Conservation (phyloP, 192 early-diverging fungal genomes). For the Backusella luteola region DNA sequence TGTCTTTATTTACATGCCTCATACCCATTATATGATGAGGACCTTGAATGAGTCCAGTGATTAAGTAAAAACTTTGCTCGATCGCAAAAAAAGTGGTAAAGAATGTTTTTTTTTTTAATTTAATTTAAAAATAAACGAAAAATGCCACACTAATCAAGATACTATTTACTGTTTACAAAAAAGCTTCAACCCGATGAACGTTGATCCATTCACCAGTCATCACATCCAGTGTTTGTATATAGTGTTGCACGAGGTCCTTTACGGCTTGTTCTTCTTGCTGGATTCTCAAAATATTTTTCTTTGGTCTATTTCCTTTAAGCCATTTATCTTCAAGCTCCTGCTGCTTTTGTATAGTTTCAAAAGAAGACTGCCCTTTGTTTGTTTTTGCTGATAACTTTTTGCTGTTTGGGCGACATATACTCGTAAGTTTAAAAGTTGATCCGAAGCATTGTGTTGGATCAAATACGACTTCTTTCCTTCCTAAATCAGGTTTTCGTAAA, state of each 20-base stretch:
- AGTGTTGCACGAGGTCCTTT: constrained; percentile 30
- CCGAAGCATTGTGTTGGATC: background rate
- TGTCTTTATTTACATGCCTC: background rate
- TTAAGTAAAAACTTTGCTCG: background rate
- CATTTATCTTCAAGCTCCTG: constrained; percentile 21
- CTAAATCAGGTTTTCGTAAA: background rate
- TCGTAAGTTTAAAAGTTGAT: constrained; percentile 1
- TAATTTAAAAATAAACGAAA: background rate
- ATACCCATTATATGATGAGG: background rate
- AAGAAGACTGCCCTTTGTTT: background rate
- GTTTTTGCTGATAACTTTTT: background rate
- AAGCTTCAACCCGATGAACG: constrained; percentile 15
- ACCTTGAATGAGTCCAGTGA: background rate
- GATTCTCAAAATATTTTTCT: constrained; percentile 50
- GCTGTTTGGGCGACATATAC: background rate
- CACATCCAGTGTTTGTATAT: constrained; percentile 34
- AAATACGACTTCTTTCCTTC: background rate
- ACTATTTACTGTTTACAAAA: background rate
- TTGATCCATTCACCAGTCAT: constrained; percentile 51
- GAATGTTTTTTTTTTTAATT: constrained; percentile 4
- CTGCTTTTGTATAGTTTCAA: constrained; percentile 19
- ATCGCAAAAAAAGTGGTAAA: background rate
- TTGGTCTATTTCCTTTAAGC: constrained; percentile 34
- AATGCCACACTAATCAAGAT: background rate
- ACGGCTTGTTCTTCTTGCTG: constrained; percentile 51